Percentiles rank a stretch among this genome's conserved stretches.
Evolutionary conservation across 805 yeast genomes (phyloP).

Genomic region (Candida vaughaniae): DNA sequence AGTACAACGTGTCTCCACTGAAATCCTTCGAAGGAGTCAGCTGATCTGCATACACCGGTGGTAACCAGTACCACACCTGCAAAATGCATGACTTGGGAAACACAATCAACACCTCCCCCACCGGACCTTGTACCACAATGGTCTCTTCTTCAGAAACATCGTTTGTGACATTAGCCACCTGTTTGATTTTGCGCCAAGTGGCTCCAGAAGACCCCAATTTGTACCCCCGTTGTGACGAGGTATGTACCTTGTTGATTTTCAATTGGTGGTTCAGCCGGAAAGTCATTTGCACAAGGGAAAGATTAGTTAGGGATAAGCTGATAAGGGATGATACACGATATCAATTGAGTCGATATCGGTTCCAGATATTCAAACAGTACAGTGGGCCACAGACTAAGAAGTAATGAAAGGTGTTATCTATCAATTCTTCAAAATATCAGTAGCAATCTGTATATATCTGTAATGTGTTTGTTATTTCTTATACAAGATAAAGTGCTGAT

Average conservation of each 20-base stretch:
- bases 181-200: constrained; percentile 42
- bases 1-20: constrained; percentile 27
- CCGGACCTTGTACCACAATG: constrained; percentile 26
- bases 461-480: too few species aligned
- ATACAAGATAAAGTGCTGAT: too few species aligned
- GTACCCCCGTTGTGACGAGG: constrained; percentile 35
- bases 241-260: constrained; percentile 23
- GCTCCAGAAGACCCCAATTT: constrained; percentile 41
- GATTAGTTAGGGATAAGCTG: too few species aligned
- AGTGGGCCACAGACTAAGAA: too few species aligned
- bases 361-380: too few species aligned
- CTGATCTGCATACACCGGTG: constrained; percentile 8
- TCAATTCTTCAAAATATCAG: too few species aligned
- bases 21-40: constrained; percentile 9
- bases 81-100: constrained; percentile 17
- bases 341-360: too few species aligned
- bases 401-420: too few species aligned
- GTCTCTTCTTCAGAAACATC: constrained; percentile 7
- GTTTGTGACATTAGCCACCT: constrained; percentile 21
- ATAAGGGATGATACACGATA: too few species aligned
- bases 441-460: too few species aligned
- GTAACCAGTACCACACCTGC: constrained; percentile 38
- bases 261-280: constrained; percentile 19
- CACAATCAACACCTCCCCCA: constrained; percentile 32
- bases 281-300: constrained; percentile 2